Evolutionary conservation across 768 basidiomycete genomes (phyloP), one percentile per base, ranked within the genome.

Genomic region (Naganishia randhawae): DNA sequence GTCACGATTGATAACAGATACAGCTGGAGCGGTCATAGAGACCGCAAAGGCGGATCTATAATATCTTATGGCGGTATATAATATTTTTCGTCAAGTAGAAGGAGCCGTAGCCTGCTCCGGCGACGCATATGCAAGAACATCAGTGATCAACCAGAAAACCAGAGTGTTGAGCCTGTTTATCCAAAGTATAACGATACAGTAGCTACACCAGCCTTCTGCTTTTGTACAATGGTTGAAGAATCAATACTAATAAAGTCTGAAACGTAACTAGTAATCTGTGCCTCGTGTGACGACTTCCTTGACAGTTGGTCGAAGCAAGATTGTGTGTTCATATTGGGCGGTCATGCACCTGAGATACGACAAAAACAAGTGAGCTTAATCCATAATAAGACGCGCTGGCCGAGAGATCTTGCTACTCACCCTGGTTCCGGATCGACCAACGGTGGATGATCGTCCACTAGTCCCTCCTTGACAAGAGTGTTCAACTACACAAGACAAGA

Each of bases 371-470:
- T 32, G 3, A n/a, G n/a, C n/a, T n/a, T n/a, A n/a, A n/a, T n/a
- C n/a, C n/a, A n/a, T n/a, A n/a, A 11, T 22, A 22, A 48, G 19
- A 42, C 5, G 3, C 45, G 4, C 45, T 22, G 45, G 11, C 19
- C 19, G 19, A 4, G n/a, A 22, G 14, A 11, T 22, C 11, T n/a
- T 22, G 45, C 7, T 3, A 42, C 66, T 55, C 29, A 86, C 45
- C 87, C 93, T 25, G 77, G 75, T 61, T 82, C 83, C 63, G 86
- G 85, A 78, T 98, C 96, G 73, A 87, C 89, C 41, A 99, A 83
- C 0, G 96, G 96, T 11, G 92, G 96, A 78, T 98, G 97, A 71
- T 89, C 91, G 71, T 88, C 86, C 1, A 99, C 92, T 64, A 97
- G 86, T 1, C 88, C 89, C 80, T 92, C 89, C 50, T 84, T 81